phyloP scores from a whole-genome alignment of 2,329 filamentous ascomycete species.

The Cytospora piceicola region DNA sequence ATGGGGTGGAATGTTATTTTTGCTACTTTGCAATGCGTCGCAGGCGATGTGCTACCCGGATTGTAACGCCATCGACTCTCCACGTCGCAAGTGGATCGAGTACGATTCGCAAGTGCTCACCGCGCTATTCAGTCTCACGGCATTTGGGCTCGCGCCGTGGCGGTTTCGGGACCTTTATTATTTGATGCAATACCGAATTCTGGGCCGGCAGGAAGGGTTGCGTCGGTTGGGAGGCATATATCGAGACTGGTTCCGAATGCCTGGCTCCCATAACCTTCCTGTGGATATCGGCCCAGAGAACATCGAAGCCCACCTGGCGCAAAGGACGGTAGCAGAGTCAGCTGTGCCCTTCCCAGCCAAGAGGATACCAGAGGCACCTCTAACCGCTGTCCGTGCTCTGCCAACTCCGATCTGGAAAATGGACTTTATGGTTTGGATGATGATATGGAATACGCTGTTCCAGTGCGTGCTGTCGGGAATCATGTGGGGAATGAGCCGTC shows the following conservation, averaged over 20 bases:
- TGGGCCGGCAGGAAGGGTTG: conserved; percentile 58
- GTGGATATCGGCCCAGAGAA: conserved; percentile 56
- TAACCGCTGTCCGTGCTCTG: conserved; percentile 72
- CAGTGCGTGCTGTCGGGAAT: conserved; percentile 74
- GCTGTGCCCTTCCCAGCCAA: conserved; percentile 65
- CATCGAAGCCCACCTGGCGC: conserved; percentile 44
- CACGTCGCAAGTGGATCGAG: conserved; percentile 84
- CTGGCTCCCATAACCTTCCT: conserved; percentile 65
- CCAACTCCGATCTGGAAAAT: conserved; percentile 75
- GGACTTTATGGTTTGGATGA: conserved; percentile 78
- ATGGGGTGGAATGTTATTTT: conserved; percentile 90
- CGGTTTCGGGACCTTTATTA: conserved; percentile 80
- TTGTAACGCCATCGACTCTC: conserved; percentile 74
- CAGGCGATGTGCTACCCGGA: conserved; percentile 72
- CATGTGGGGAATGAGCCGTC: conserved; percentile 82
- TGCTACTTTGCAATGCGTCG: conserved; percentile 76
- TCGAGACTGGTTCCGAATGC: conserved; percentile 73
- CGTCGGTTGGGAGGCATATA: conserved; percentile 75
- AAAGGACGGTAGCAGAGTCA: conserved; percentile 44
- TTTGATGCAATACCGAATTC: conserved; percentile 66
- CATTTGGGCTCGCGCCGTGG: conserved; percentile 84
- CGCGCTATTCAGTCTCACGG: conserved; percentile 83
- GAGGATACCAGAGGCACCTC: conserved; percentile 67
- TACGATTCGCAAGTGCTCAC: conserved; percentile 83
- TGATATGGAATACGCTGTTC: conserved; percentile 77